These are phyloP conservation scores for Pseudogymnoascus sp. DNA, from an alignment of 2,329 filamentous ascomycete species.

Conservation along the genomic window DNA sequence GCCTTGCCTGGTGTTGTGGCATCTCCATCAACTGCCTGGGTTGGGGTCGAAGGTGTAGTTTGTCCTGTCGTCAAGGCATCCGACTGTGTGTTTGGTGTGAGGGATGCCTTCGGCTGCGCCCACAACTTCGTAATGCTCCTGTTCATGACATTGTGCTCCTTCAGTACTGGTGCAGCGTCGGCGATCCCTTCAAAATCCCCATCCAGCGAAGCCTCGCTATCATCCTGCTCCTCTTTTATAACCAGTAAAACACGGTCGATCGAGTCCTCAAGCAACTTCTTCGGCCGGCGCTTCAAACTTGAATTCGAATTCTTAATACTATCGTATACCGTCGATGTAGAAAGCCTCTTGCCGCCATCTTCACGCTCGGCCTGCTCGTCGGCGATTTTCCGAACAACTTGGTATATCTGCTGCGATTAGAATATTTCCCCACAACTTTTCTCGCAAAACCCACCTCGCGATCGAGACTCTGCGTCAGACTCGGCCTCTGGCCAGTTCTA, in stretches of 20 bases:
- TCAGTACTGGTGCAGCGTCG: constrained; percentile 23
- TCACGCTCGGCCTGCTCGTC: constrained; percentile 52
- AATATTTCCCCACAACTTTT: constrained; percentile 10
- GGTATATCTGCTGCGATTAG: constrained; percentile 50
- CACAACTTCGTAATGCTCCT: constrained; percentile 53
- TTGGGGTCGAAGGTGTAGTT: constrained; percentile 18
- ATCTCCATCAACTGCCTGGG: constrained; percentile 12
- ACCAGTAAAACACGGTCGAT: constrained; percentile 75
- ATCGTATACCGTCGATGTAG: constrained; percentile 60
- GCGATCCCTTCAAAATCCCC: constrained; percentile 43
- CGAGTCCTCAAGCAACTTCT: constrained; percentile 71
- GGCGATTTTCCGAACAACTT: constrained; percentile 68
- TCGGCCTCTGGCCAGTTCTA: constrained; percentile 31
- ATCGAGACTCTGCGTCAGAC: constrained; percentile 50
- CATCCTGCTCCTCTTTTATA: constrained; percentile 50
- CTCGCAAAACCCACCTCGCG: constrained; percentile 41
- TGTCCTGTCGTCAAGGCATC: constrained; percentile 5
- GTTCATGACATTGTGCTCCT: constrained; percentile 56
- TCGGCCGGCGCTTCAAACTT: constrained; percentile 72
- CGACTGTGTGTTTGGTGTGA: constrained; percentile 13
- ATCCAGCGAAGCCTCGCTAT: constrained; percentile 37
- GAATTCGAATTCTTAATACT: constrained; percentile 81
- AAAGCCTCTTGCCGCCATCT: constrained; percentile 40
- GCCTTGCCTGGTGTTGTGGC: constrained; percentile 21
- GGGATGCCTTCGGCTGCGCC: constrained; percentile 32